phyloP scores from a whole-genome alignment of 306 rosid genomes.

The Canavalia ensiformis region DNA sequence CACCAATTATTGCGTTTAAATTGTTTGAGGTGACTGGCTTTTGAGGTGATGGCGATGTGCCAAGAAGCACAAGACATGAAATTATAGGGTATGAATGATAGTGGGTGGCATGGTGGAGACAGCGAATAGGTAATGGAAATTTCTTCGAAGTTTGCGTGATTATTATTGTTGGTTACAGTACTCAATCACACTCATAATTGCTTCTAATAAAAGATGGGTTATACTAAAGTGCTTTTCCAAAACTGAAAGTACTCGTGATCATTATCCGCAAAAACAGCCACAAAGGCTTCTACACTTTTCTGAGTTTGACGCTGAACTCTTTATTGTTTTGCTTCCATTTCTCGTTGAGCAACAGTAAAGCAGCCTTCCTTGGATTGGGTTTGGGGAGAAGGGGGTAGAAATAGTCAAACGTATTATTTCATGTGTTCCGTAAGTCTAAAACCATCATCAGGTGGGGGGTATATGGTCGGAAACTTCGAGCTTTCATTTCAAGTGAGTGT shows the following conservation, averaged over 20 bases:
- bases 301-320: slow-evolving; percentile 29
- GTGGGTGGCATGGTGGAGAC: slow-evolving; percentile 50
- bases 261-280: slow-evolving; percentile 33
- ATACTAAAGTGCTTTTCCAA: slow-evolving; percentile 36
- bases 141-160: slow-evolving; percentile 40
- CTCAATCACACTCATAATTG: slow-evolving; percentile 45
- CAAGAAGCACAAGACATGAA: slow-evolving; percentile 26
- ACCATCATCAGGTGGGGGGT: background rate
- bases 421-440: slow-evolving; percentile 5
- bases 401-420: slow-evolving; percentile 28
- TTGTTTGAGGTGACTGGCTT: slow-evolving; percentile 39
- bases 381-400: background rate
- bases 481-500: background rate
- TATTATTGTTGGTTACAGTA: slow-evolving; percentile 28
- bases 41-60: slow-evolving; percentile 47
- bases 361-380: slow-evolving; percentile 9
- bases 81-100: slow-evolving; percentile 39
- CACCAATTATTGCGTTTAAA: slow-evolving; percentile 34
- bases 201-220: slow-evolving; percentile 42
- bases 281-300: slow-evolving; percentile 51
- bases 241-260: slow-evolving; percentile 42
- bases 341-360: slow-evolving; percentile 16
- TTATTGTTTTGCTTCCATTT: slow-evolving; percentile 39
- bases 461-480: background rate
- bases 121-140: slow-evolving; percentile 40